Percentiles rank a stretch among this genome's conserved stretches.
phyloP scores from a whole-genome alignment of 371 early-diverging fungal genomes.

The Mortierella sp. region DNA sequence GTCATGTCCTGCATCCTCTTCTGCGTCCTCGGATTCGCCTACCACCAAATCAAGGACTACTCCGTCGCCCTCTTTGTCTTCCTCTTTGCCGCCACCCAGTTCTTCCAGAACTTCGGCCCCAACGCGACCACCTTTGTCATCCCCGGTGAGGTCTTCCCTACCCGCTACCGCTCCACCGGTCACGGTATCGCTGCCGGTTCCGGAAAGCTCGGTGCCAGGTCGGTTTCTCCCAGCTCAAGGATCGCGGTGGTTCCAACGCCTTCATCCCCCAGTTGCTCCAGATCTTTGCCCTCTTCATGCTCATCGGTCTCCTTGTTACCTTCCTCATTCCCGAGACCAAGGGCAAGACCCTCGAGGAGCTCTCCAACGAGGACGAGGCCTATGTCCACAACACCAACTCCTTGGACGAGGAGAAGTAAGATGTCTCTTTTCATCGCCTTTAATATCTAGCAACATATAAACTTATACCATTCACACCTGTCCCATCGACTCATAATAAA shows the following conservation, averaged over 20 bases:
- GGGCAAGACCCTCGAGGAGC: conserved; percentile 73
- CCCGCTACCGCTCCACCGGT: conserved; percentile 86
- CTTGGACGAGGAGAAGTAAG: conserved; percentile 26
- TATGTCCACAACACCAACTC: conserved; percentile 14
- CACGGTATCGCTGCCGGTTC: conserved; percentile 93
- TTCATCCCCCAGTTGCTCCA: conserved; percentile 78
- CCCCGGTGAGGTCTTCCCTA: conserved; percentile 92
- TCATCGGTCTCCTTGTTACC: conserved; percentile 76
- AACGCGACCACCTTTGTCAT: conserved; percentile 91
- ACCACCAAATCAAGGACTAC: conserved; percentile 57
- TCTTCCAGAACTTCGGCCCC: conserved; percentile 94
- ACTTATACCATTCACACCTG: neutral
- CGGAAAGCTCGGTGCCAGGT: conserved; percentile 90
- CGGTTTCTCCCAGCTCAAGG: conserved; percentile 80
- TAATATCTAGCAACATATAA: neutral
- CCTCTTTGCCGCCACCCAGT: conserved; percentile 82
- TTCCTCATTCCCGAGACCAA: conserved; percentile 81
- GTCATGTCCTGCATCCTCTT: conserved; percentile 79
- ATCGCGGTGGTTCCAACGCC: conserved; percentile 74
- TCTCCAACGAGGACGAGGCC: conserved; percentile 46
- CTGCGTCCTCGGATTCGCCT: conserved; percentile 81
- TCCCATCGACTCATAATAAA: conserved; percentile 1
- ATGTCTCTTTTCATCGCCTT: neutral
- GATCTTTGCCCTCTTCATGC: conserved; percentile 85
- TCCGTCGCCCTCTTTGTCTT: conserved; percentile 76